phyloP scores from a whole-genome alignment of 108 stramenopile species.

The Craspedostauros australis region DNA sequence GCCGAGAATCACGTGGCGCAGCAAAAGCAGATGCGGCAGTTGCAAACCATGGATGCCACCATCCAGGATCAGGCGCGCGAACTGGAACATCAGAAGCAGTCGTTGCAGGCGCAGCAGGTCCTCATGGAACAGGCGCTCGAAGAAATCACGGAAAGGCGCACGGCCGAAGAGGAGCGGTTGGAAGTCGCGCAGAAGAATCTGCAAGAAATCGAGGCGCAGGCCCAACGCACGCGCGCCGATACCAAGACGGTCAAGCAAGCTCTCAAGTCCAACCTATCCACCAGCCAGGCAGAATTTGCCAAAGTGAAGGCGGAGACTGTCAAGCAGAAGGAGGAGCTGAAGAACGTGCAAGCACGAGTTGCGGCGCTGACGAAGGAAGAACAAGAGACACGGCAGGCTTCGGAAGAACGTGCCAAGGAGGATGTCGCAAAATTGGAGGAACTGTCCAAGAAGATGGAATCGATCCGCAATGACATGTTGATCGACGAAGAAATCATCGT shows the following conservation, averaged over 20 bases:
- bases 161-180: conserved; percentile 22
- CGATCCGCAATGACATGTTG: conserved; percentile 25
- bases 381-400: conserved; percentile 1
- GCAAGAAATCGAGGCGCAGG: conserved; percentile 11
- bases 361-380: background rate
- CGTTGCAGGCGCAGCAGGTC: conserved; percentile 14
- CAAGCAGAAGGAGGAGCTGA: conserved; percentile 7
- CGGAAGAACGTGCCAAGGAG: conserved; percentile 6
- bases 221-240: conserved; percentile 7
- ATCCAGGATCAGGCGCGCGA: conserved; percentile 7
- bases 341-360: background rate
- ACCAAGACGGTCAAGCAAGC: conserved; percentile 24
- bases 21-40: conserved; percentile 2
- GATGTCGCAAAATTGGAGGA: conserved; percentile 11
- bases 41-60: conserved; percentile 5
- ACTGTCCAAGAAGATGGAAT: conserved; percentile 21
- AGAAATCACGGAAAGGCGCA: conserved; percentile 19
- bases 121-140: conserved; percentile 24
- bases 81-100: conserved; percentile 2
- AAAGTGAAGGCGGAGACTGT: conserved; percentile 13
- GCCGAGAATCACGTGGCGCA: conserved; percentile 1
- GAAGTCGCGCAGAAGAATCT: conserved; percentile 14
- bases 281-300: conserved; percentile 16
- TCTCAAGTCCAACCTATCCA: conserved; percentile 22
- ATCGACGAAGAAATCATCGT: conserved; percentile 35